These are phyloP conservation scores for Cercospora sp. DNA, from an alignment of 2,329 filamentous ascomycete genomes.

Conservation along the genomic window DNA sequence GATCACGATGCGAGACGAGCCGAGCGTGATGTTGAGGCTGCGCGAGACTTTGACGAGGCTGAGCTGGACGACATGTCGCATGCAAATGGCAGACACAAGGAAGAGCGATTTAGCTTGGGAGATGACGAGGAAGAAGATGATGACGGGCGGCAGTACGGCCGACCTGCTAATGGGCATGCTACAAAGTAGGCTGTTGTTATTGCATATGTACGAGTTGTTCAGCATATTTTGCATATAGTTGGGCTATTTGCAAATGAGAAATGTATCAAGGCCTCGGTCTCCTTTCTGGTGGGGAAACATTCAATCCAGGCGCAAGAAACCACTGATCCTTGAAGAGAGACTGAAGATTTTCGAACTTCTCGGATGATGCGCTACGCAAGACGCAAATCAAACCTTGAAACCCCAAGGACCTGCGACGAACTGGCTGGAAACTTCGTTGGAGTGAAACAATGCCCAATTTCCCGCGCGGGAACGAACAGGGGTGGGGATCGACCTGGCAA, in stretches of 20 bases:
- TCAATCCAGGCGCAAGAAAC: neutral
- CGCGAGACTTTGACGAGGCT: conserved; percentile 60
- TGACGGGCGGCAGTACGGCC: conserved; percentile 9
- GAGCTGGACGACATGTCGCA: conserved; percentile 57
- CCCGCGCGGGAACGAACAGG: too few species aligned
- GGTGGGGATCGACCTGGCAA: too few species aligned
- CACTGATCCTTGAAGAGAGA: too few species aligned
- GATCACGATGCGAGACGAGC: conserved; percentile 38
- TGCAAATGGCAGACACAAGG: conserved; percentile 10
- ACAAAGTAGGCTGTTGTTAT: neutral
- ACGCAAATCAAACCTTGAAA: too few species aligned
- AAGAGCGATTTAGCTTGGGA: conserved; percentile 28
- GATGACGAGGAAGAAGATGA: conserved; percentile 30
- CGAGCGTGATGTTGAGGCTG: conserved; percentile 58
- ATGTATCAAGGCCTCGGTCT: neutral
- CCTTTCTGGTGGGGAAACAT: neutral
- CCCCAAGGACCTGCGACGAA: too few species aligned
- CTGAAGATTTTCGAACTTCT: too few species aligned
- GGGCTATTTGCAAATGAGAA: neutral
- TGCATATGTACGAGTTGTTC: neutral
- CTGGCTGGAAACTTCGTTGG: too few species aligned
- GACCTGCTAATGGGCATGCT: conserved; percentile 18
- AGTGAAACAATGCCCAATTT: too few species aligned
- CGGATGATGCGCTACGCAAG: too few species aligned
- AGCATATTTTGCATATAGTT: neutral